Conservation (phyloP, 2,329 filamentous ascomycete genomes). For the Pseudocercospora macadamiae region DNA sequence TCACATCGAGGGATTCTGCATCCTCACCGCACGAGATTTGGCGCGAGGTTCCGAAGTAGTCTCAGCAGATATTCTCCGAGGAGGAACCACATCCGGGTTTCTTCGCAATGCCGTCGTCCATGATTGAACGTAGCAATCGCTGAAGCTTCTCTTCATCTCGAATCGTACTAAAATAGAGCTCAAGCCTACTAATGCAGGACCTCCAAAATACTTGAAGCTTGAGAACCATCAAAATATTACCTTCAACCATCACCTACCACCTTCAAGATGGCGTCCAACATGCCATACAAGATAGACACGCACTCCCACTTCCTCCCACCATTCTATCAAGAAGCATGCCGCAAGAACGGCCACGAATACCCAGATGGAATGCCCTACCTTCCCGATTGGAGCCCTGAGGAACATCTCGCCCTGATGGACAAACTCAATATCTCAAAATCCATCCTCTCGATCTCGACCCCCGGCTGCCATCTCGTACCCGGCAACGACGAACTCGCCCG, state of each 20-base stretch:
- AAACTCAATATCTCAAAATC: slow-evolving; percentile 54
- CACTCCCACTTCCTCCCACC: slow-evolving; percentile 54
- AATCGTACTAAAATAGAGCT: too few species aligned
- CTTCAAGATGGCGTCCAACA: slow-evolving; percentile 16
- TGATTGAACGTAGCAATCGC: neutral
- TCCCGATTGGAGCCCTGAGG: slow-evolving; percentile 48
- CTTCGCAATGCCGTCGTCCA: neutral
- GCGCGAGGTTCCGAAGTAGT: too few species aligned
- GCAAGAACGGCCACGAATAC: slow-evolving; percentile 46
- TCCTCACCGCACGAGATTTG: too few species aligned
- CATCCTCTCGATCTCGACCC: slow-evolving; percentile 59
- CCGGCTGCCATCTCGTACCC: slow-evolving; percentile 53
- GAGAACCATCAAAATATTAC: too few species aligned
- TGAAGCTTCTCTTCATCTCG: too few species aligned
- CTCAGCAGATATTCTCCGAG: too few species aligned
- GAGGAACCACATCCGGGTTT: too few species aligned
- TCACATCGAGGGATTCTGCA: too few species aligned
- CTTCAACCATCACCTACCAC: too few species aligned
- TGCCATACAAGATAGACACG: slow-evolving; percentile 47
- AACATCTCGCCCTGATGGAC: slow-evolving; percentile 57
- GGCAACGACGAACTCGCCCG: slow-evolving; percentile 42
- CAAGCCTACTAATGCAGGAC: too few species aligned
- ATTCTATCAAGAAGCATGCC: slow-evolving; percentile 46
- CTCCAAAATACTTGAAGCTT: too few species aligned
- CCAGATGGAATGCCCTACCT: slow-evolving; percentile 55